phyloP scores from a whole-genome alignment of 2,329 filamentous ascomycete genomes.

The Colletotrichum siamense region DNA sequence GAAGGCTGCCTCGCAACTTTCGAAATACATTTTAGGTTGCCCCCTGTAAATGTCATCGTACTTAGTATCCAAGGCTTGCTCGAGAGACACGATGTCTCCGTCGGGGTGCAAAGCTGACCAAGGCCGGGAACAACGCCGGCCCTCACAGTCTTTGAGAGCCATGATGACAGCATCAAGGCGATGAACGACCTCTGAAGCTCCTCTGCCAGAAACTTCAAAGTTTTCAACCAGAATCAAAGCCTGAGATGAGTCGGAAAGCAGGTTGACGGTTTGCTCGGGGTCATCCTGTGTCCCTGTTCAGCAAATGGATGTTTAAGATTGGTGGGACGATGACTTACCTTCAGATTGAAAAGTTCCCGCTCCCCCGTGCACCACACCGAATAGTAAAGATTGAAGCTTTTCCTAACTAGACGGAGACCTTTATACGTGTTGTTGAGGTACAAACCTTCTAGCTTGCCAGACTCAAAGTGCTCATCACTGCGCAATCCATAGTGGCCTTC shows the following conservation, averaged over 20 bases:
- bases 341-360: conserved; percentile 55
- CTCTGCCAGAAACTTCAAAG: neutral
- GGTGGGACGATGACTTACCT: conserved; percentile 34
- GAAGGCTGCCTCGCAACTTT: neutral
- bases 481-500: conserved; percentile 11
- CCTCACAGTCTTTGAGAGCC: neutral
- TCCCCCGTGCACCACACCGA: conserved; percentile 58
- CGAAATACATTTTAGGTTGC: conserved; percentile 8
- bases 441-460: conserved; percentile 39
- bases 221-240: neutral
- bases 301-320: neutral
- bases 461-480: conserved; percentile 33
- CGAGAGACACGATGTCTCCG: neutral
- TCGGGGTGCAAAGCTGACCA: neutral
- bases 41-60: neutral
- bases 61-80: neutral
- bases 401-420: conserved; percentile 47
- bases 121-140: neutral
- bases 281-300: neutral
- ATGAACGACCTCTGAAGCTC: neutral
- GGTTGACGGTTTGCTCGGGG: neutral
- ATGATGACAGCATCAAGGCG: neutral
- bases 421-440: conserved; percentile 59
- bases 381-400: conserved; percentile 59
- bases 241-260: neutral